Base-by-base conservation (phyloP, 1,139 yeast genomes). In the Yamadazyma pseudoaaseri region DNA sequence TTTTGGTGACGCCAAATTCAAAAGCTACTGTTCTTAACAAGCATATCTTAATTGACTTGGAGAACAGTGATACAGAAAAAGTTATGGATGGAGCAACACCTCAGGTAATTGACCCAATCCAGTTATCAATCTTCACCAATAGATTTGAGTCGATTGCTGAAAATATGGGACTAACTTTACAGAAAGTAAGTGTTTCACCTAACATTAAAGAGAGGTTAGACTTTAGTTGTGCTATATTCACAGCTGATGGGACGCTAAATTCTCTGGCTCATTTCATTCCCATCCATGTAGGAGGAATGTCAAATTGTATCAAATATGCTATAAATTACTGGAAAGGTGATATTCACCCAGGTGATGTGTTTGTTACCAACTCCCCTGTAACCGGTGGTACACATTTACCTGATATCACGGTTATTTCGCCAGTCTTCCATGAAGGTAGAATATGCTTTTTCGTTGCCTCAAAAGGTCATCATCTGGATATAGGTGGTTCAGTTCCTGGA, bases 201-300 rank as follows among this genome's bases (percentile, higher is more conserved):
- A 86, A 86, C 49, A 86, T 86, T 42, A 86, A 86, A 51, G 95
- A 86, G 53, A 65, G 95, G 38, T 63, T 86, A 32, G 95, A 86
- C 54, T 86, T 85, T 52, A 83, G 94, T 8, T 86, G 95, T 65
- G 95, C 95, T 1, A 61, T 86, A 17, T 86, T 86, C 52, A 86
- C 82, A 45, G 67, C 75, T 1, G 74, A 78, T 34, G 95, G 95
- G 12, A 86, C 81, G 34, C 65, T 86, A 41, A 87, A 84, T 16
- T 92, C 94, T 4, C 85, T 84, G 58, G 95, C 95, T 0, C 94
- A 94, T 1, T 94, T 86, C 56, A 85, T 86, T 33, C 95, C 95
- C 1, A 90, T 85, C 27, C 95, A 86, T 54, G 62, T 86, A 41
- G 95, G 95, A 2, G 85, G 95, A 3, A 86, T 86, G 95, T 81